Evolutionary conservation across 1,284 basidiomycete species (phyloP).

Genomic region (Irpex sp.): DNA sequence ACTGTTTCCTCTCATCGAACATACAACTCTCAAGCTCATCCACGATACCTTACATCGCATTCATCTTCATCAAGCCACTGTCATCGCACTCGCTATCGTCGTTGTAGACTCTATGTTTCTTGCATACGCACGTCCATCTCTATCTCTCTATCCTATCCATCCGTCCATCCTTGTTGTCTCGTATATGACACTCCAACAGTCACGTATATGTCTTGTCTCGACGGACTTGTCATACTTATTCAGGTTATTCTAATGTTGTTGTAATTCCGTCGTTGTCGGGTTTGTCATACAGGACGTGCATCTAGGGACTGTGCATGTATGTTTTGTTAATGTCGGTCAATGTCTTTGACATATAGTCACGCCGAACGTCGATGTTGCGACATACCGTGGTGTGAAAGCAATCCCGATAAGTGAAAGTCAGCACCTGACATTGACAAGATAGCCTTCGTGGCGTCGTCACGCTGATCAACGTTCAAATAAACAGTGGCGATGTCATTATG

Average conservation of each 20-base stretch:
- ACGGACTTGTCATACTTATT: too few species aligned
- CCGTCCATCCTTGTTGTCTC: too few species aligned
- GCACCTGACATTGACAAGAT: neutral
- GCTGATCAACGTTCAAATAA: neutral
- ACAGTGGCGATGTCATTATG: neutral
- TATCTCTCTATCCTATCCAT: too few species aligned
- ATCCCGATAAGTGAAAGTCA: too few species aligned
- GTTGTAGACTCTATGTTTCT: neutral
- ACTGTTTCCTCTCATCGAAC: neutral
- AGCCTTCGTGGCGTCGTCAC: neutral
- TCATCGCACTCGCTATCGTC: neutral
- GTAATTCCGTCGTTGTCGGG: neutral
- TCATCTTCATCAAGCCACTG: neutral
- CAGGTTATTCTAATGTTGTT: neutral
- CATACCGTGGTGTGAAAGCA: neutral
- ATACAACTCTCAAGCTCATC: neutral
- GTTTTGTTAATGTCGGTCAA: neutral
- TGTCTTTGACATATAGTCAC: neutral
- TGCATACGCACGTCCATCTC: too few species aligned
- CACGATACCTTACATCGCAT: neutral
- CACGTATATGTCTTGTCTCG: too few species aligned
- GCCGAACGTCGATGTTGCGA: neutral
- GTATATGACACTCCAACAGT: too few species aligned
- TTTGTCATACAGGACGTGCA: neutral
- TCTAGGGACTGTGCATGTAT: too few species aligned